Conservation (phyloP, 306 rosid species). For the Hippophae gyantsensis region DNA sequence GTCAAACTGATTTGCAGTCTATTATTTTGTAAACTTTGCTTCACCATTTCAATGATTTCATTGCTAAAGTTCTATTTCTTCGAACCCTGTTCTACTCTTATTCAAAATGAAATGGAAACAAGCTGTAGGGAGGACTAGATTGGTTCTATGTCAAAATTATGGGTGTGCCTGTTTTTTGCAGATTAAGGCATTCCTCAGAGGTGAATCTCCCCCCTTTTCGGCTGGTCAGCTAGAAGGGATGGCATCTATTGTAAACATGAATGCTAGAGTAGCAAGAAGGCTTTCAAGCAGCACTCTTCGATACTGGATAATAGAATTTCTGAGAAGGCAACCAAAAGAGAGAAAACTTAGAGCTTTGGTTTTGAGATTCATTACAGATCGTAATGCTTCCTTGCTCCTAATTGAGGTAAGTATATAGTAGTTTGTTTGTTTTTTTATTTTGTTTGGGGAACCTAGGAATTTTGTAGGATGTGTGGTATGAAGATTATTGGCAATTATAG, state of each 20-base stretch:
- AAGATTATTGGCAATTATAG: background rate
- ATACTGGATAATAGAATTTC: slow-evolving; percentile 83
- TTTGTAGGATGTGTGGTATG: background rate
- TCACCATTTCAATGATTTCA: background rate
- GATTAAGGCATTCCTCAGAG: slow-evolving; percentile 78
- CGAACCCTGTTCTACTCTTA: background rate
- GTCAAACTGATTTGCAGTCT: slow-evolving; percentile 13
- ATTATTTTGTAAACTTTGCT: background rate
- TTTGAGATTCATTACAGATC: slow-evolving; percentile 80
- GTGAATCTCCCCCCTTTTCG: slow-evolving; percentile 64
- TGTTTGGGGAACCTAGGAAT: background rate
- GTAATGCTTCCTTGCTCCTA: slow-evolving; percentile 65
- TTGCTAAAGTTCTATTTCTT: background rate
- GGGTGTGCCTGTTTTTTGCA: slow-evolving; percentile 13
- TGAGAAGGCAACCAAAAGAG: slow-evolving; percentile 73
- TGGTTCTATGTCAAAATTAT: background rate
- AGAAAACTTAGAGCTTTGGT: slow-evolving; percentile 58
- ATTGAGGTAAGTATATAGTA: slow-evolving; percentile 55
- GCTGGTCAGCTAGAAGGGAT: slow-evolving; percentile 80
- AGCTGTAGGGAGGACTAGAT: too few relatives aligned
- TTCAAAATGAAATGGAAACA: background rate
- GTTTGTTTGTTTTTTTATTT: background rate
- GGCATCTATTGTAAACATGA: slow-evolving; percentile 53
- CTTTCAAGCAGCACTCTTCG: slow-evolving; percentile 66
- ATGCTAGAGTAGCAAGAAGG: slow-evolving; percentile 52